Base-by-base conservation (phyloP, 805 yeast species). In the Starmerella sirachaensis region DNA sequence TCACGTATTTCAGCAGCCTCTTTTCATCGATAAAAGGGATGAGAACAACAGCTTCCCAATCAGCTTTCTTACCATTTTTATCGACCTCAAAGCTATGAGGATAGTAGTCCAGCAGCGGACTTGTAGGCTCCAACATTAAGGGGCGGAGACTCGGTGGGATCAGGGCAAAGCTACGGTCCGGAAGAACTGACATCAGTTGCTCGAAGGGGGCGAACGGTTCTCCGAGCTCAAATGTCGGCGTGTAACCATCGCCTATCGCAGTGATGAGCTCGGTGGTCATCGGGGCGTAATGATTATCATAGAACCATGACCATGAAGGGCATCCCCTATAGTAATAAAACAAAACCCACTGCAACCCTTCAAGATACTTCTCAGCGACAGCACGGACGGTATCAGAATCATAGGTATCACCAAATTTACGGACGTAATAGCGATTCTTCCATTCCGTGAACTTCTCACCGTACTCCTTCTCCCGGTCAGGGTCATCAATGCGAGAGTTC, bases 41-140 rank as follows among this genome's bases (percentile, higher is more conserved):
- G 51, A 83, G 70, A 6, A 91, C 94, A 39, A 91, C 95, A 9
- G 96, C 96, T 62, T 91, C 97, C 98, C 98, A 91, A 34, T 84
- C 78, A 2, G 91, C 93, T 38, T 85, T 82, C 57, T 91, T 91
- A 30, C 97, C 98, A 56, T 91, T 91, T 71, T 75, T 69, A 62
- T 91, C 98, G 24, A 82, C 68, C 36, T 76, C 82, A 40, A 88
- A 94, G 42, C 82, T 83, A 41, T 70, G 68, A 2, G 98, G 98
- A 55, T 91, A 91, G 53, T 84, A 85, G 51, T 85, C 96, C 39
- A 69, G 69, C 48, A 91, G 84, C 19, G 95, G 93, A 6, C 96
- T 86, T 31, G 68, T 66, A 31, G 74, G 76, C 41, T 86, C 94
- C 11, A 77, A 74, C 94, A 91, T 86, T 46, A 91, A 65, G 3